A percentile compares a stretch with the other conserved stretches of the same genome.
These are phyloP conservation scores for Acaromyces ingoldii DNA, from an alignment of 1,284 basidiomycete species.

Conservation along the genomic window DNA sequence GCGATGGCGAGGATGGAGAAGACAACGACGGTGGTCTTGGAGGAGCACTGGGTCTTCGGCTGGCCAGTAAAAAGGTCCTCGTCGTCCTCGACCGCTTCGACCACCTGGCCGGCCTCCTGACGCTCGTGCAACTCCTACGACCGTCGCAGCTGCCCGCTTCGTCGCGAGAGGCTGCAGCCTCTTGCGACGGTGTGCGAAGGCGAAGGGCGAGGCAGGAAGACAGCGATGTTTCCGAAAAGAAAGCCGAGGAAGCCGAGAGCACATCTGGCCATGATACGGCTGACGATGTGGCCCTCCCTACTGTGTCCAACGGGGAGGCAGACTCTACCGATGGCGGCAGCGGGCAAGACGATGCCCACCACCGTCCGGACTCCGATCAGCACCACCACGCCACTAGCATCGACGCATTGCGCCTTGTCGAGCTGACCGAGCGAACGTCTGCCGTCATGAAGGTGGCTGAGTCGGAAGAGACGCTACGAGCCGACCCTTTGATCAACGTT, in stretches of 20 bases:
- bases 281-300: neutral
- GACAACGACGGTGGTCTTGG: neutral
- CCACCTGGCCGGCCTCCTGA: conserved; percentile 64
- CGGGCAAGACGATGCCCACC: too few relatives aligned
- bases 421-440: conserved; percentile 78
- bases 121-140: conserved; percentile 56
- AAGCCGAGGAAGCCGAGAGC: neutral
- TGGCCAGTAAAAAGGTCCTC: conserved; percentile 57
- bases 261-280: neutral
- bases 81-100: conserved; percentile 88
- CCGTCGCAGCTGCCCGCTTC: conserved; percentile 36
- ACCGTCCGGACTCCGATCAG: too few relatives aligned
- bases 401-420: conserved; percentile 52
- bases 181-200: too few relatives aligned
- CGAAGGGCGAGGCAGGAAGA: neutral
- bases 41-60: neutral
- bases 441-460: conserved; percentile 76
- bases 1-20: conserved; percentile 14
- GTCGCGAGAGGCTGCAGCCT: too few relatives aligned
- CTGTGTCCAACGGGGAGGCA: too few relatives aligned
- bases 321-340: too few relatives aligned
- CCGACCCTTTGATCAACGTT: conserved; percentile 74
- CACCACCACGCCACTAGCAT: conserved; percentile 14
- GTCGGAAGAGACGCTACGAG: conserved; percentile 62
- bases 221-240: neutral